Evolutionary conservation across 2,329 filamentous ascomycete species (phyloP).

Genomic region (Tolypocladium pustulatum): DNA sequence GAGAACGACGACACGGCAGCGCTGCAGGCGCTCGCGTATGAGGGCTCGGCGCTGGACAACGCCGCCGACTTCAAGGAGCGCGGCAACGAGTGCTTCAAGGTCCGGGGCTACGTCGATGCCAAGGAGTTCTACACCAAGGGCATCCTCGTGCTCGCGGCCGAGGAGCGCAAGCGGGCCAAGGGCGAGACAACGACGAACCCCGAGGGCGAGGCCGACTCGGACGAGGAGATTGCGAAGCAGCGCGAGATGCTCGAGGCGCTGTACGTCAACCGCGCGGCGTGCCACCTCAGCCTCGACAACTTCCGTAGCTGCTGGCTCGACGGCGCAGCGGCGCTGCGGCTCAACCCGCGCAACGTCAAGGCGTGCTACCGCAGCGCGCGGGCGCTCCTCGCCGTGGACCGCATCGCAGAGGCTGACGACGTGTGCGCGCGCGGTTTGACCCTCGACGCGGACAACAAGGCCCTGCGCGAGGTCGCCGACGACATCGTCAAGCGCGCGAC

Average conservation of each 20-base stretch:
- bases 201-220: slow-evolving; percentile 22
- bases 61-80: slow-evolving; percentile 78
- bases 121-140: slow-evolving; percentile 88
- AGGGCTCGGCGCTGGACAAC: slow-evolving; percentile 80
- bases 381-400: slow-evolving; percentile 70
- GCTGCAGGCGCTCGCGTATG: slow-evolving; percentile 80
- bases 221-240: slow-evolving; percentile 52
- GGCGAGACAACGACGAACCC: slow-evolving; percentile 18
- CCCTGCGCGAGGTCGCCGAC: slow-evolving; percentile 50
- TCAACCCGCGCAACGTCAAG: slow-evolving; percentile 78
- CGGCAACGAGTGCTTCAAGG: slow-evolving; percentile 79
- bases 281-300: slow-evolving; percentile 80
- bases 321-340: slow-evolving; percentile 65
- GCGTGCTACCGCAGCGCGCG: slow-evolving; percentile 77
- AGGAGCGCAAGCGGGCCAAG: slow-evolving; percentile 44
- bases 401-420: slow-evolving; percentile 70
- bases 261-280: slow-evolving; percentile 80
- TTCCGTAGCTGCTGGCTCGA: slow-evolving; percentile 80
- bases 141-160: slow-evolving; percentile 57
- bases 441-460: slow-evolving; percentile 58
- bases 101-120: slow-evolving; percentile 67
- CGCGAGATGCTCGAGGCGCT: slow-evolving; percentile 60
- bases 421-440: slow-evolving; percentile 63
- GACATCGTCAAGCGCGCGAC: slow-evolving; percentile 54
- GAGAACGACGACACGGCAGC: slow-evolving; percentile 81